Conservation (phyloP, 192 early-diverging fungal species). For the Neocallimastix lanati region DNA sequence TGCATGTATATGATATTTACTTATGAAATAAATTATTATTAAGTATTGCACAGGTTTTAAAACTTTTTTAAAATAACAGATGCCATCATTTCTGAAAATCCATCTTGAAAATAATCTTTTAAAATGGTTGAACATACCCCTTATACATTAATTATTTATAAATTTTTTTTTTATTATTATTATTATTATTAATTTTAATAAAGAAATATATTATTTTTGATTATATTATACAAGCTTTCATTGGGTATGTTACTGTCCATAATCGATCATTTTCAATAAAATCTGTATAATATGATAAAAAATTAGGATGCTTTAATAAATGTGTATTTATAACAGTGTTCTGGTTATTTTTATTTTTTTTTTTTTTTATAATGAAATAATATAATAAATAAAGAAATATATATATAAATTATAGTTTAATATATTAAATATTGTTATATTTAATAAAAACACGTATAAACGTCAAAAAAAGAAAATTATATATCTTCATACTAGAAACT, state of each 20-base stretch:
- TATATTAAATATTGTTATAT: too few species aligned
- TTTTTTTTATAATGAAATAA: too few species aligned
- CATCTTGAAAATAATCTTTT: slow-evolving; percentile 21
- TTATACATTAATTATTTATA: too few species aligned
- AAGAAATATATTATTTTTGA: too few species aligned
- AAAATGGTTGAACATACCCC: slow-evolving; percentile 27
- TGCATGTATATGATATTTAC: slow-evolving; percentile 2
- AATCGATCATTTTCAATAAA: slow-evolving; percentile 33
- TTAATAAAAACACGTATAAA: too few species aligned
- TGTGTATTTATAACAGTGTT: slow-evolving; percentile 19
- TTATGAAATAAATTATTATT: slow-evolving; percentile 40
- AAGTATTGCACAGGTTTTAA: slow-evolving; percentile 30
- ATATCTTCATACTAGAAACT: too few species aligned
- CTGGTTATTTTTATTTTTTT: too few species aligned
- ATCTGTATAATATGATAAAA: slow-evolving; percentile 26
- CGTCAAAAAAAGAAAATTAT: too few species aligned
- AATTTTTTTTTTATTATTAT: too few species aligned
- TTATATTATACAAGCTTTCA: slow-evolving; percentile 10
- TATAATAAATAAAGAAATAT: too few species aligned
- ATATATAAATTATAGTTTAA: too few species aligned
- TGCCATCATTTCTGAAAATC: slow-evolving; percentile 22
- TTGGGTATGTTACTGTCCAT: slow-evolving; percentile 35
- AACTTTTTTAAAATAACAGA: slow-evolving; percentile 31
- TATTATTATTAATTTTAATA: too few species aligned
- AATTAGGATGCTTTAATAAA: slow-evolving; percentile 21